Conservation (phyloP, 2,329 filamentous ascomycete genomes). For the Fusarium sp. region DNA sequence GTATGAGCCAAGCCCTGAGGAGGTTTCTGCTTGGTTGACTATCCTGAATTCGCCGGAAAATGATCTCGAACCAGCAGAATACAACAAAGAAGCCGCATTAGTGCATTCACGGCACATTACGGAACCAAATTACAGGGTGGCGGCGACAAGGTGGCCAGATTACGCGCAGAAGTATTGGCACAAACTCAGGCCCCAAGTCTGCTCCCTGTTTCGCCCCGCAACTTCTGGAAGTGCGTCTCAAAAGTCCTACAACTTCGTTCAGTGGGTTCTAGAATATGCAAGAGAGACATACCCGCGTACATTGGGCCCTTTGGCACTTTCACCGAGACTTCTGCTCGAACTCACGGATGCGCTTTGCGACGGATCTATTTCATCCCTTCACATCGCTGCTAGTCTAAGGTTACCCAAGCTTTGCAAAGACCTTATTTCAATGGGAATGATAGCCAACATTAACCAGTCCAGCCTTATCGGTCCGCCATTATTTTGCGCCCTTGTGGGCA, state of each 20-base stretch:
- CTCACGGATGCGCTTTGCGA: slow-evolving; percentile 51
- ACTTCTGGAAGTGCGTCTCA: too few species aligned
- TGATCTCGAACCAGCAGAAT: slow-evolving; percentile 49
- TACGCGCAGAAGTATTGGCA: slow-evolving; percentile 50
- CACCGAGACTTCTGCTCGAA: slow-evolving; percentile 43
- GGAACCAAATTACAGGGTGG: slow-evolving; percentile 46
- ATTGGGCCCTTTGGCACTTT: slow-evolving; percentile 41
- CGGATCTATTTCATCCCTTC: slow-evolving; percentile 50
- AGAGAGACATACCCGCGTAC: slow-evolving; percentile 48
- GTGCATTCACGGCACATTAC: slow-evolving; percentile 42
- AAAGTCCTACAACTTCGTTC: slow-evolving; percentile 51
- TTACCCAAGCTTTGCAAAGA: slow-evolving; percentile 49
- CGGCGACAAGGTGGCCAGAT: slow-evolving; percentile 48
- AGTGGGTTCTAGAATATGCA: slow-evolving; percentile 55
- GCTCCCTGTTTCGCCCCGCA: slow-evolving; percentile 47
- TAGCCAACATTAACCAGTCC: slow-evolving; percentile 37
- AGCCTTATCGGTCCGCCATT: slow-evolving; percentile 51
- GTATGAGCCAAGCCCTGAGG: slow-evolving; percentile 26
- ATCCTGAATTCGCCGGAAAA: slow-evolving; percentile 41
- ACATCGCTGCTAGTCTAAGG: slow-evolving; percentile 54
- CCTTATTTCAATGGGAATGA: slow-evolving; percentile 43
- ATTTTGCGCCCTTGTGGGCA: slow-evolving; percentile 54
- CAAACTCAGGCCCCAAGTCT: slow-evolving; percentile 45
- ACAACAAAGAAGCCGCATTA: slow-evolving; percentile 43
- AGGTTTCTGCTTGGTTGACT: slow-evolving; percentile 41